phyloP scores from a whole-genome alignment of 345 rosid genomes.

The Bruguiera parviflora region DNA sequence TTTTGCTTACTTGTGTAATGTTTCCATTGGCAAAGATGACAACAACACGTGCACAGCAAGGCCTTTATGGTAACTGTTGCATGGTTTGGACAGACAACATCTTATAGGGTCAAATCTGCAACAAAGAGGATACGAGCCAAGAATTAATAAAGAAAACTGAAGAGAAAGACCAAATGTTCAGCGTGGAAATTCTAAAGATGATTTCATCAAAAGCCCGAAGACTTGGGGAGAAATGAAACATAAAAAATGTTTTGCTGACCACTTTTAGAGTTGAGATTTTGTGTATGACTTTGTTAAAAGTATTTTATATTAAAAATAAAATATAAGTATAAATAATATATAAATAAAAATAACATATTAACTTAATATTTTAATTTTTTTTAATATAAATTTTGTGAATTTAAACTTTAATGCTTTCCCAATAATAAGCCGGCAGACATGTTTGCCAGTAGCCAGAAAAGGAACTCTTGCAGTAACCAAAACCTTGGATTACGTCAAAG shows the following conservation, averaged over 20 bases:
- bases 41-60: conserved; percentile 95
- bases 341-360: background rate
- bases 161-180: background rate
- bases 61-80: conserved; percentile 40
- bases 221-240: background rate
- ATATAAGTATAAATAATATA: too few relatives aligned
- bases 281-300: conserved; percentile 23
- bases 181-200: background rate
- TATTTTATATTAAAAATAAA: too few relatives aligned
- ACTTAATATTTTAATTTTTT: too few relatives aligned
- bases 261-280: conserved; percentile 20
- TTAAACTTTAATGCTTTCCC: too few relatives aligned
- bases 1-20: conserved; percentile 60
- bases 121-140: background rate
- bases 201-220: background rate
- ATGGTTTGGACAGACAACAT: conserved; percentile 57
- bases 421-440: too few relatives aligned
- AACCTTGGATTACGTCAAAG: background rate
- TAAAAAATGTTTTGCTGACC: conserved; percentile 35
- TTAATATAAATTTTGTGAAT: too few relatives aligned
- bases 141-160: background rate
- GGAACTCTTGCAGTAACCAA: too few relatives aligned
- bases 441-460: too few relatives aligned
- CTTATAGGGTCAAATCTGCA: conserved; percentile 74
- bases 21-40: conserved; percentile 97